Base-by-base conservation (phyloP, 225 moss, liverwort and hornwort genomes). In the Sphagnum contortum region DNA sequence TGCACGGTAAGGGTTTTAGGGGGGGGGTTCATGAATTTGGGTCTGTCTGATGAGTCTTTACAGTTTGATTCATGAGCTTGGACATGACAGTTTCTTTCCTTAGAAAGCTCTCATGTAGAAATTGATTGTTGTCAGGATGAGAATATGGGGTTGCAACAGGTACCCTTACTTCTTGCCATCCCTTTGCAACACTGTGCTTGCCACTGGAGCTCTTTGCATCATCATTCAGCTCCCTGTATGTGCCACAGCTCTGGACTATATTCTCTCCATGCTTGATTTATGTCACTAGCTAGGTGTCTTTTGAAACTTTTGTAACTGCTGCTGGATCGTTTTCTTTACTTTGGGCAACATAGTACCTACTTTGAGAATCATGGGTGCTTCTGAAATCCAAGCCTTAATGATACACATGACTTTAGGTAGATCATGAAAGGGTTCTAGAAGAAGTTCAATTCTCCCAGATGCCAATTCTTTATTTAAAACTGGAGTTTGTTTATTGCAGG, bases 141-240 rank as follows among this genome's bases (percentile, higher is more conserved):
- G 29, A 44, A 6, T 58, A 11, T 58, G 13, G 12, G 47, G 53
- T 12, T 63, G 29, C 29, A 29, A 29, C 73, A 77, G 73, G 44
- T 77, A 62, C 45, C 69, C 77, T 0, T 73, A 78, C 57, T 61
- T 78, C 48, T 48, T 78, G 68, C 78, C 78, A 59, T 78, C 70
- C 45, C 49, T 64, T 48, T 67, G 67, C 70, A 71, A 60, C 59
- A 59, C 78, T 46, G 47, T 71, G 50, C 60, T 78, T 10, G 73
- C 70, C 11, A 57, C 57, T 45, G 67, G 8, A 8, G 70, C 57
- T 64, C 48, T 78, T 10, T 60, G 66, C 54, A 73, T 73, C 61
- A 53, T 63, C 55, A 12, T 73, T 48, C 63, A 66, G 29, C 67
- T 77, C 55, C 75, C 75, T 68, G 71, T 75, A 66, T n/a, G 74